Evolutionary conservation across 1,284 basidiomycete species (phyloP), one percentile per base, ranked within the genome.

Genomic region (Ustilago esculenta): DNA sequence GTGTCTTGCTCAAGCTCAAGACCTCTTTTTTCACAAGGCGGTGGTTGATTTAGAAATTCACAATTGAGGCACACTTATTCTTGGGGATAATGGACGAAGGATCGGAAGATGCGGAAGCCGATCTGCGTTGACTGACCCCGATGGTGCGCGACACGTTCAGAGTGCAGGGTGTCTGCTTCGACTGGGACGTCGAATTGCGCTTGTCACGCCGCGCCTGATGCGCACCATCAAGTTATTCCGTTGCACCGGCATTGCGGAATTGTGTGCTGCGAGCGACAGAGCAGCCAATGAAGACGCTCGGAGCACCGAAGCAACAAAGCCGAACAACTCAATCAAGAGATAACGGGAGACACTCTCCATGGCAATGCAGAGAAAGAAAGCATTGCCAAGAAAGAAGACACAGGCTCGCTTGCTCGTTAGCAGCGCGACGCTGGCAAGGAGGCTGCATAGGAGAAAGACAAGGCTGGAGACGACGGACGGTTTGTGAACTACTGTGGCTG

Each of bases 171-270:
- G n/a, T n/a, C n/a, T n/a, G n/a, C n/a, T n/a, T n/a, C n/a, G n/a
- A n/a, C n/a, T n/a, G n/a, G n/a, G 24, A 50, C 20, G 49, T 51
- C 49, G 10, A 51, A 25, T 35, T 43, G 40, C 11, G 40, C 49
- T 43, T 23, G n/a, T 51, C 33, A 50, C 32, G 48, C 48, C 23
- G 42, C 39, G 21, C 32, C 6, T 29, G 27, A 6, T 7, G 27
- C 12, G 27, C 7, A 29, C 12, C 6, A 29, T 29, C 7, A 6
- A 7, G 11, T 20, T 9, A 21, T 12, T 10, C 5, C 29, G 10
- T 29, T 20, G 17, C 45, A 20, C 25, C 34, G 18, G 35, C 35
- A 32, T 30, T 43, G 41, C 41, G 29, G 18, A n/a, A n/a, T 11
- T 43, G n/a, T 11, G 12, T 9, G 11, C 3, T 10, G 18, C 30